Conservation (phyloP, 202 grass and related monocot genomes). For the Zizania palustris region DNA sequence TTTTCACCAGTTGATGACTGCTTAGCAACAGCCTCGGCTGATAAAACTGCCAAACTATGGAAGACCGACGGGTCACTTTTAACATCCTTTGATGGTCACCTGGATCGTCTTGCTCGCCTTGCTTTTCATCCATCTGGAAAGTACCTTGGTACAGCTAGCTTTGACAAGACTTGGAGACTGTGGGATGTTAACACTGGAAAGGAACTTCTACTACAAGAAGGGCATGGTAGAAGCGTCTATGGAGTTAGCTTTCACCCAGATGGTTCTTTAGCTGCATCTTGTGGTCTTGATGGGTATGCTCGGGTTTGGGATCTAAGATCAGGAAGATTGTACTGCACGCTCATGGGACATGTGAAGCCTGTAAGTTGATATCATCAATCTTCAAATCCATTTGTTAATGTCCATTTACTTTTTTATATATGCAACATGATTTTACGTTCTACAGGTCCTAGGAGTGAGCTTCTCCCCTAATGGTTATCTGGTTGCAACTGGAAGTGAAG, state of each 20-base stretch:
- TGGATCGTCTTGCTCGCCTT: slow-evolving; percentile 87
- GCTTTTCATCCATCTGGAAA: slow-evolving; percentile 96
- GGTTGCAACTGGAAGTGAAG: slow-evolving; percentile 89
- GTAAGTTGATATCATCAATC: slow-evolving; percentile 52
- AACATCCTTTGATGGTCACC: slow-evolving; percentile 86
- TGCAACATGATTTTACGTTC: slow-evolving; percentile 33
- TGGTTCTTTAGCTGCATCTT: slow-evolving; percentile 88
- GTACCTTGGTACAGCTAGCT: slow-evolving; percentile 93
- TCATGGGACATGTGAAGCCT: slow-evolving; percentile 88
- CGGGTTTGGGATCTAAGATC: slow-evolving; percentile 94
- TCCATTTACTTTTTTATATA: neutral
- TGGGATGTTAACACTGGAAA: slow-evolving; percentile 84
- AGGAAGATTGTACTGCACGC: slow-evolving; percentile 78
- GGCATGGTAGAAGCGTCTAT: slow-evolving; percentile 93
- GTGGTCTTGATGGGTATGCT: slow-evolving; percentile 82
- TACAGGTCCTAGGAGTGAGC: slow-evolving; percentile 78
- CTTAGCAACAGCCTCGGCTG: slow-evolving; percentile 84
- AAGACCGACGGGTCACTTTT: slow-evolving; percentile 72
- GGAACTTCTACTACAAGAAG: slow-evolving; percentile 93
- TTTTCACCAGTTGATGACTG: slow-evolving; percentile 73
- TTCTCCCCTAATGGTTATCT: slow-evolving; percentile 95
- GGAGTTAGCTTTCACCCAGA: slow-evolving; percentile 87
- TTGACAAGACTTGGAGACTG: slow-evolving; percentile 96
- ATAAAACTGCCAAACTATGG: slow-evolving; percentile 89
- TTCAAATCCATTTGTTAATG: neutral